phyloP scores from a whole-genome alignment of 1,284 basidiomycete genomes.

The Boletus smithii region DNA sequence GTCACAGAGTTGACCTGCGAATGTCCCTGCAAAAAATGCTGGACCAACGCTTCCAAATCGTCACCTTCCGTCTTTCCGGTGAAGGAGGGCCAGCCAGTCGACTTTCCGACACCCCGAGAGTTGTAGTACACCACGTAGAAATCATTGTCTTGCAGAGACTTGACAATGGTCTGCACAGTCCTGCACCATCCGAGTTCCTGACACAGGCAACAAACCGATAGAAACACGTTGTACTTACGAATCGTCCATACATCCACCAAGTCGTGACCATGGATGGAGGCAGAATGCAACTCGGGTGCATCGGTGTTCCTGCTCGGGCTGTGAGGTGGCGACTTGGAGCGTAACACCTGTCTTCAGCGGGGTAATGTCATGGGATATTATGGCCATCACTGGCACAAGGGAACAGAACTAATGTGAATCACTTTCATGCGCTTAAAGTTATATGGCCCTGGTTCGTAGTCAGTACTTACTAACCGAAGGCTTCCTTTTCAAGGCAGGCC shows the following conservation, averaged over 20 bases:
- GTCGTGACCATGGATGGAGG: conserved; percentile 76
- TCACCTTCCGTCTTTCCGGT: conserved; percentile 64
- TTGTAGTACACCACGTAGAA: conserved; percentile 71
- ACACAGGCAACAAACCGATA: background rate
- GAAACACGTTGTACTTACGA: conserved; percentile 48
- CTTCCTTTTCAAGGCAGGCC: no score
- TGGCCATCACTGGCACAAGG: conserved; percentile 7
- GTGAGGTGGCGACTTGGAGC: conserved; percentile 22
- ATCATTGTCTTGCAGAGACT: conserved; percentile 40
- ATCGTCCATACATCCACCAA: conserved; percentile 71
- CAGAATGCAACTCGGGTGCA: conserved; percentile 55
- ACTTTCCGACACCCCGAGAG: conserved; percentile 69
- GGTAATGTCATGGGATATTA: conserved; percentile 6
- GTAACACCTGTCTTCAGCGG: conserved; percentile 29
- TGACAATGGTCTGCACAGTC: conserved; percentile 27
- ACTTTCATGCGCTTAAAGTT: no score
- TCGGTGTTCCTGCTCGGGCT: conserved; percentile 10
- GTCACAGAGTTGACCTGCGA: conserved; percentile 46
- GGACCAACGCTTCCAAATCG: conserved; percentile 61
- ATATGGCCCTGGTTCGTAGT: no score
- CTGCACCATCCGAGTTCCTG: conserved; percentile 14
- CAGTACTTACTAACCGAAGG: no score
- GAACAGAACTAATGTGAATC: no score
- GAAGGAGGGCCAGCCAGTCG: conserved; percentile 66
- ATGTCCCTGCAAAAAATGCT: conserved; percentile 51